phyloP scores from a whole-genome alignment of 1,284 basidiomycete species.

The Heimioporus retisporus region DNA sequence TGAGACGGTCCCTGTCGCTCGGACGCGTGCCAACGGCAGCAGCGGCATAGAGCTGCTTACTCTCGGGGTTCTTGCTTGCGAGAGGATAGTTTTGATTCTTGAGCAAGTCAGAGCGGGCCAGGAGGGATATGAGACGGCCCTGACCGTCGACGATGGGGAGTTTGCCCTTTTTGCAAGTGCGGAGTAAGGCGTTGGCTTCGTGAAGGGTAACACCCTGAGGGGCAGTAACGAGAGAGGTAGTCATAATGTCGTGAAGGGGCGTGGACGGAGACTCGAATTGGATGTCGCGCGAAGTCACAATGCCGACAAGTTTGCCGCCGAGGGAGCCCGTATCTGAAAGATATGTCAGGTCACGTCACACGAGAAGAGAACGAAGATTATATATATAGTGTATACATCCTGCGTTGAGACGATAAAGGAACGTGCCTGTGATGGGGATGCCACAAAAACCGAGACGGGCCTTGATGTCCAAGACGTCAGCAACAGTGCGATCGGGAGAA shows the following conservation, averaged over 20 bases:
- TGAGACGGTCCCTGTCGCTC: slow-evolving; percentile 89
- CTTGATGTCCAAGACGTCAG: slow-evolving; percentile 96
- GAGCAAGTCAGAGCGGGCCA: slow-evolving; percentile 96
- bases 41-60: slow-evolving; percentile 97
- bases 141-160: slow-evolving; percentile 88
- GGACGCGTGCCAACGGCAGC: slow-evolving; percentile 98
- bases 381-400: slow-evolving; percentile 59
- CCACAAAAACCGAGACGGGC: slow-evolving; percentile 95
- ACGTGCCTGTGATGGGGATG: slow-evolving; percentile 96
- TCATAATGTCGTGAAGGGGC: slow-evolving; percentile 93
- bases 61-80: slow-evolving; percentile 92
- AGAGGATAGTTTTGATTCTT: slow-evolving; percentile 99
- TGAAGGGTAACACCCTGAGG: slow-evolving; percentile 88
- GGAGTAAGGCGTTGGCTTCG: slow-evolving; percentile 95
- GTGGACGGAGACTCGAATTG: slow-evolving; percentile 87
- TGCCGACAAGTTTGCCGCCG: slow-evolving; percentile 95
- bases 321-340: slow-evolving; percentile 84
- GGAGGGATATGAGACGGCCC: slow-evolving; percentile 86
- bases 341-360: slow-evolving; percentile 29
- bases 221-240: slow-evolving; percentile 86
- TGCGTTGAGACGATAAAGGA: slow-evolving; percentile 14
- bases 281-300: slow-evolving; percentile 97
- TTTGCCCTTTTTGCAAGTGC: slow-evolving; percentile 98
- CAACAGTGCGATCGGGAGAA: slow-evolving; percentile 82
- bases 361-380: slow-evolving; percentile 80